Evolutionary conservation across 2,329 filamentous ascomycete genomes (phyloP).

Genomic region (Claviceps paspali): DNA sequence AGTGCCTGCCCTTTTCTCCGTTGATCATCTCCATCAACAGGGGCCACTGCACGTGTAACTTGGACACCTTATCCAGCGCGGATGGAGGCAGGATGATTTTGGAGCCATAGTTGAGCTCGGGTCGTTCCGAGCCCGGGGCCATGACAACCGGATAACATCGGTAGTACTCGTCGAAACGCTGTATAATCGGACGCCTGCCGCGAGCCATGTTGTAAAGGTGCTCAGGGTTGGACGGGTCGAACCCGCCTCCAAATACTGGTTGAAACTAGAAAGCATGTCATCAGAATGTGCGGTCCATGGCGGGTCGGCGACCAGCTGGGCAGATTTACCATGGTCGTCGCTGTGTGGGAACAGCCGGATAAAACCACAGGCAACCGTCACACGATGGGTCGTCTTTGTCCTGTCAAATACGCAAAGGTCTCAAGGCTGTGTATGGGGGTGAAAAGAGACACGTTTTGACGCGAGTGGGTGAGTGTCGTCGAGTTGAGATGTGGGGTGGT

Average conservation of each 20-base stretch:
- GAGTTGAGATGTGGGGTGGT: neutral
- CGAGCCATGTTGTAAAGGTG: constrained; percentile 34
- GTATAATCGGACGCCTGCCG: constrained; percentile 35
- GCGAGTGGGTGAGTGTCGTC: neutral
- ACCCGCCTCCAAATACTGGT: constrained; percentile 25
- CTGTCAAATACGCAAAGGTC: too few species aligned
- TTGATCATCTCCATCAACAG: constrained; percentile 95
- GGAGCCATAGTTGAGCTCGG: constrained; percentile 85
- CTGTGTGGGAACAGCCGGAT: neutral
- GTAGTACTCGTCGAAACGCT: constrained; percentile 97
- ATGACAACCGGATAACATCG: constrained; percentile 92
- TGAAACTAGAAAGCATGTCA: constrained; percentile 1
- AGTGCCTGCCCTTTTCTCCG: constrained; percentile 61
- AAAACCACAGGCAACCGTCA: neutral
- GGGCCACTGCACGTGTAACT: constrained; percentile 91
- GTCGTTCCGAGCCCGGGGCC: constrained; percentile 78
- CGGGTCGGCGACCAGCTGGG: neutral
- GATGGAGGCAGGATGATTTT: constrained; percentile 97
- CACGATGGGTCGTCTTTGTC: neutral
- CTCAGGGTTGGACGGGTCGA: constrained; percentile 32
- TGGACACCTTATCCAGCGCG: constrained; percentile 89
- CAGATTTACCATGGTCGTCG: constrained; percentile 1
- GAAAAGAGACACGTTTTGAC: neutral
- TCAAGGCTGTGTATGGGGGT: too few species aligned
- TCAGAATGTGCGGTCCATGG: neutral